Percentiles rank a stretch among this genome's conserved stretches.
phyloP scores from a whole-genome alignment of 2,329 filamentous ascomycete genomes.

The Lasiodiplodia sp. region DNA sequence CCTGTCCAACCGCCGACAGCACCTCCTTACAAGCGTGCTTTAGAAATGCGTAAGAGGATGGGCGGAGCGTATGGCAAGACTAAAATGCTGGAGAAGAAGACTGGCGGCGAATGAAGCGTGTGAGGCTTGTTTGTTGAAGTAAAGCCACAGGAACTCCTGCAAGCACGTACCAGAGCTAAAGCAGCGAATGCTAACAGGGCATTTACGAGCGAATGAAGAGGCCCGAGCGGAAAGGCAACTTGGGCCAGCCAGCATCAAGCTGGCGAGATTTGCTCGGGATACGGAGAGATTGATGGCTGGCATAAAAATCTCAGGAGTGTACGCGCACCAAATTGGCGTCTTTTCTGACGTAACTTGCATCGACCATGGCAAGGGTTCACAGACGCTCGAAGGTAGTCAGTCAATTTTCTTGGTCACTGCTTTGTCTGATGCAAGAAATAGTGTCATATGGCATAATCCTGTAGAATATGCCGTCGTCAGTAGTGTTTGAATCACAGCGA shows the following conservation, averaged over 20 bases:
- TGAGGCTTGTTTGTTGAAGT: neutral
- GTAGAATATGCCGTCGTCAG: neutral
- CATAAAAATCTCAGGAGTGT: neutral
- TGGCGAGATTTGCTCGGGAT: neutral
- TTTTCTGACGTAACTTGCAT: neutral
- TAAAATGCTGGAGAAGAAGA: conserved; percentile 43
- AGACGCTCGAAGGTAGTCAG: no score
- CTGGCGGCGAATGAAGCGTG: neutral
- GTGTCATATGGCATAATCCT: neutral
- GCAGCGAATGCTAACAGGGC: neutral
- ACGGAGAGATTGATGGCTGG: neutral
- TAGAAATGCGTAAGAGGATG: conserved; percentile 80
- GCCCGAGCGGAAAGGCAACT: neutral
- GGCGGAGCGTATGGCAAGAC: conserved; percentile 82
- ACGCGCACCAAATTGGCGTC: neutral
- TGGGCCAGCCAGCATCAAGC: neutral
- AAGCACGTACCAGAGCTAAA: neutral
- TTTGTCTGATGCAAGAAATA: neutral
- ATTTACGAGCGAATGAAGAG: neutral
- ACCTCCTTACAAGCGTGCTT: conserved; percentile 88
- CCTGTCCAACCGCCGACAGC: conserved; percentile 95
- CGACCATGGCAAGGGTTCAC: neutral
- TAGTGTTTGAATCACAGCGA: no score
- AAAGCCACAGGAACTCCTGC: neutral
- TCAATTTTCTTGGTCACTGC: neutral